Conservation (phyloP, 2,329 filamentous ascomycete genomes). For the Colletotrichum incanum region DNA sequence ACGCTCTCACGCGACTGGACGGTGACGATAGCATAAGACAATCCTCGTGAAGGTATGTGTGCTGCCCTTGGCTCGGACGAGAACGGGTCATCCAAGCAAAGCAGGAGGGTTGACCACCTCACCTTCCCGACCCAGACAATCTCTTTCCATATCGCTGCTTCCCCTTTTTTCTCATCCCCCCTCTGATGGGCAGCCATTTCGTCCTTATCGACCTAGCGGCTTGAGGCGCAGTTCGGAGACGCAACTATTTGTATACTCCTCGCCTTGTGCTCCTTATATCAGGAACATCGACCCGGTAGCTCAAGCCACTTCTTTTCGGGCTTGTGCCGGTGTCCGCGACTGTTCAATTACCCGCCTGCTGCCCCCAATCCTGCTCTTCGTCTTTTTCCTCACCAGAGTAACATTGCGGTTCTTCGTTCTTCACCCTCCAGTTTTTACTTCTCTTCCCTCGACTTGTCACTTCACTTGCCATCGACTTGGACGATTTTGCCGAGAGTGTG, state of each 20-base stretch:
- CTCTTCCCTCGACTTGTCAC: neutral
- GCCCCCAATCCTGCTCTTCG: neutral
- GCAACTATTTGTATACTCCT: slow-evolving; percentile 29
- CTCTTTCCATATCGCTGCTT: slow-evolving; percentile 13
- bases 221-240: slow-evolving; percentile 35
- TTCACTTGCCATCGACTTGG: neutral
- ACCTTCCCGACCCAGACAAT: neutral
- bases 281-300: slow-evolving; percentile 25
- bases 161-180: neutral
- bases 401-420: slow-evolving; percentile 10
- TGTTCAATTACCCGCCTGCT: slow-evolving; percentile 5
- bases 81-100: slow-evolving; percentile 20
- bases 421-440: neutral
- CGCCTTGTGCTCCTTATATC: slow-evolving; percentile 24
- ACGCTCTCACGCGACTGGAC: neutral
- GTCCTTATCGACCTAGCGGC: slow-evolving; percentile 26
- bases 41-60: neutral
- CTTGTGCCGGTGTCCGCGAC: slow-evolving; percentile 25
- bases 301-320: slow-evolving; percentile 32
- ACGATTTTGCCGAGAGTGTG: slow-evolving; percentile 13
- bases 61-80: slow-evolving; percentile 15
- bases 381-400: slow-evolving; percentile 14
- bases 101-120: neutral
- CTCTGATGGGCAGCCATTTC: slow-evolving; percentile 11
- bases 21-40: slow-evolving; percentile 6